A percentile compares a stretch with the other conserved stretches of the same genome.
These are phyloP conservation scores for Nitzschia putrida DNA, from an alignment of 108 stramenopile genomes.

Conservation along the genomic window DNA sequence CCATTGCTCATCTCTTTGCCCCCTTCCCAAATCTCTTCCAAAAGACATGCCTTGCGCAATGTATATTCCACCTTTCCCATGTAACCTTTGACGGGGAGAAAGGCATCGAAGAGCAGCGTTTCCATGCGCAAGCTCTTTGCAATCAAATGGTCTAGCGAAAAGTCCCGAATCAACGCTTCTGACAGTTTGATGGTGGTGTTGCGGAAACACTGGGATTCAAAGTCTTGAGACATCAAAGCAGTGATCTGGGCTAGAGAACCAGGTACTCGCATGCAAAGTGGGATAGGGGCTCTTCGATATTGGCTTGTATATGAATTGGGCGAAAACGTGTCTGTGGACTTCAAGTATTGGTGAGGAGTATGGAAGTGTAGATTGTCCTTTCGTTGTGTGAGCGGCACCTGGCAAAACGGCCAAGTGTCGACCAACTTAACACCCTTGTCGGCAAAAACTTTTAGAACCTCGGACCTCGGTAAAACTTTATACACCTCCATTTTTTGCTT, in stretches of 20 bases:
- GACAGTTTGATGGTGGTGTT: slow-evolving; percentile 19
- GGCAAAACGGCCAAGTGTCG: slow-evolving; percentile 49
- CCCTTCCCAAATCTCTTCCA: slow-evolving; percentile 57
- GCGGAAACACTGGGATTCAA: slow-evolving; percentile 34
- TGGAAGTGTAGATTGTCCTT: slow-evolving; percentile 7
- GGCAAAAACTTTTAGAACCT: neutral
- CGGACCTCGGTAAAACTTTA: neutral
- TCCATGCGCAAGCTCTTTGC: slow-evolving; percentile 15
- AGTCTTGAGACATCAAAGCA: slow-evolving; percentile 22
- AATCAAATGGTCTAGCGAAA: slow-evolving; percentile 30
- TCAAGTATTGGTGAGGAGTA: slow-evolving; percentile 18
- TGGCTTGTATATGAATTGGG: slow-evolving; percentile 43
- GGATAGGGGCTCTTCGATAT: slow-evolving; percentile 37
- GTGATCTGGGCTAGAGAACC: slow-evolving; percentile 7
- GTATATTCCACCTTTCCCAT: slow-evolving; percentile 50
- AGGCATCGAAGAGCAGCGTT: slow-evolving; percentile 43
- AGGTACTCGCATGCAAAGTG: slow-evolving; percentile 3
- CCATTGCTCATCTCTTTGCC: slow-evolving; percentile 20
- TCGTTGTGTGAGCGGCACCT: slow-evolving; percentile 30
- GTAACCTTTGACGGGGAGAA: slow-evolving; percentile 50
- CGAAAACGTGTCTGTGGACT: slow-evolving; percentile 21
- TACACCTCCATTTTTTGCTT: neutral
- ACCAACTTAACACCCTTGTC: slow-evolving; percentile 4
- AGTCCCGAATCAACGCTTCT: slow-evolving; percentile 23
- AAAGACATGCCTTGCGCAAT: slow-evolving; percentile 51